Evolutionary conservation across 116 monocot species (phyloP).

Genomic region (Iris pallida): DNA sequence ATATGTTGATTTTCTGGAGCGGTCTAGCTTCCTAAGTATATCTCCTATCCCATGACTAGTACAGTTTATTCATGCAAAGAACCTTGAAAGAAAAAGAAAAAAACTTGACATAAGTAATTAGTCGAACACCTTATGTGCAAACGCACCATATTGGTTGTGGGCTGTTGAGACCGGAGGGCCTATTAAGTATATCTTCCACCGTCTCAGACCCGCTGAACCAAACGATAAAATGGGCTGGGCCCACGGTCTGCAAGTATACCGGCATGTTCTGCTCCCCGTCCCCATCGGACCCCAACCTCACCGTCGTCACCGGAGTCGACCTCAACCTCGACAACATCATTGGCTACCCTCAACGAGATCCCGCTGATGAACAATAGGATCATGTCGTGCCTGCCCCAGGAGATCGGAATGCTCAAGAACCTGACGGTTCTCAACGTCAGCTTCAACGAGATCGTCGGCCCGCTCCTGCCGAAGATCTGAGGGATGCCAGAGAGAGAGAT

Average conservation of each 20-base stretch:
- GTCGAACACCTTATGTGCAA: no score
- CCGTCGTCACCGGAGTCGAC: conserved; percentile 48
- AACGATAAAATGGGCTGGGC: conserved; percentile 34
- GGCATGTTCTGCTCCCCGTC: conserved; percentile 37
- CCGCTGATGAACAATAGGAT: conserved; percentile 47
- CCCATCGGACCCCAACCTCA: conserved; percentile 19
- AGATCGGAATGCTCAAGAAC: conserved; percentile 30
- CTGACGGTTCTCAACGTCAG: conserved; percentile 45
- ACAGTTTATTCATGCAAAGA: no score
- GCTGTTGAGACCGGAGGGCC: no score
- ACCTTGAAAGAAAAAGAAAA: no score
- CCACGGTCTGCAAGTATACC: conserved; percentile 33
- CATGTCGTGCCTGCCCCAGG: conserved; percentile 40
- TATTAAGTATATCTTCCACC: no score
- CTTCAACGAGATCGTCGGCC: conserved; percentile 20
- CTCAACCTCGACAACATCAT: conserved; percentile 57
- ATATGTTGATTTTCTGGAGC: no score
- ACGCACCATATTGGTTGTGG: no score
- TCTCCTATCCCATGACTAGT: no score
- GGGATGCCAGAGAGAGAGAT: no score
- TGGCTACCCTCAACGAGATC: conserved; percentile 48
- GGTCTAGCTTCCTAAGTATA: no score
- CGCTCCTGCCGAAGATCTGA: no score
- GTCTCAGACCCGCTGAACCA: conserved; percentile 40
- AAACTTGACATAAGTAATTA: no score